Base-by-base conservation (phyloP, 108 stramenopile species). In the Schizochytrium sp. region DNA sequence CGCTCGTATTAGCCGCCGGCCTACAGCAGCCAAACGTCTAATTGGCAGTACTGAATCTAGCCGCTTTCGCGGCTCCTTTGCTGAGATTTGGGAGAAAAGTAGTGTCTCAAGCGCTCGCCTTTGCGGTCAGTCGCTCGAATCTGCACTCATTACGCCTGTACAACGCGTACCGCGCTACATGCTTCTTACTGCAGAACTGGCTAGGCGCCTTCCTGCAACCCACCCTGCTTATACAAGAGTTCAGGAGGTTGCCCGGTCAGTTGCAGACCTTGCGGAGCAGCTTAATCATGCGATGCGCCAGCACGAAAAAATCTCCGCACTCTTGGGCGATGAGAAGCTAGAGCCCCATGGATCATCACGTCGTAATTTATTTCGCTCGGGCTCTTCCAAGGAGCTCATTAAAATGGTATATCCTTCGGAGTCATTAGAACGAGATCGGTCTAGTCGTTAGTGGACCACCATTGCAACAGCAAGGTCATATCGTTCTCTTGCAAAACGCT, bases 131-230 rank as follows among this genome's bases (percentile, higher is more conserved):
- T 49, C 76, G 8, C 76, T 83, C 47, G 50, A 55, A 28, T 55
- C 50, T 1, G 3, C 53, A 8, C 76, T 83, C 50, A 83, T 83
- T 42, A 40, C 53, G 45, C 76, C 76, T 42, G 76, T 83, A 5
- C 76, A 83, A 53, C 76, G 76, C 50, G 50, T 55, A n/a, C 76
- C 76, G 12, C 76, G 76, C 15, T 83, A 83, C 76, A 55, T 38
- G 47, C 53, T 83, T 10, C 53, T 83, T 5, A 55, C 55, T 50
- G 50, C 28, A 47, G 76, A 83, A 38, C 53, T 83, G 19, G 50
- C 53, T 53, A 83, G 55, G 76, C 47, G 53, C 13, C n/a, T 83
- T 0, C 3, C 76, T 47, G 76, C 12, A 5, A 38, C 50, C 28
- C 76, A 83, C 3, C 76, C 76, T 47, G 76, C 76, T 1, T 83